Conservation (phyloP, 1,284 basidiomycete genomes). For the Trametes polyzona region DNA sequence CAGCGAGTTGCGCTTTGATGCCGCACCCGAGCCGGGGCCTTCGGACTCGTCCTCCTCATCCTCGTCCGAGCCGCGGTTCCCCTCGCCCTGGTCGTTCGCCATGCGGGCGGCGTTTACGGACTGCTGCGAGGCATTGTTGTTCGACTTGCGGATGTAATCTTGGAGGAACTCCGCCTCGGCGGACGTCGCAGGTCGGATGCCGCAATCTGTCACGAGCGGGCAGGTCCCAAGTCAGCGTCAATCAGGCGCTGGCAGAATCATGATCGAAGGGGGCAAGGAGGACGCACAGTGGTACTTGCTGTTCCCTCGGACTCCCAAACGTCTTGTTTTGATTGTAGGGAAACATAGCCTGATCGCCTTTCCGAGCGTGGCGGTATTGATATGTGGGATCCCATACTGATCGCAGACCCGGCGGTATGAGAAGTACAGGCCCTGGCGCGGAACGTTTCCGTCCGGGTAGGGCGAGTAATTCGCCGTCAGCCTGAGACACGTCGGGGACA, state of each 20-base stretch:
- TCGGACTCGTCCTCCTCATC: slow-evolving; percentile 86
- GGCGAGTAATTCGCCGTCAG: slow-evolving; percentile 85
- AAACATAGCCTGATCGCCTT: slow-evolving; percentile 93
- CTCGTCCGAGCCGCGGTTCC: slow-evolving; percentile 66
- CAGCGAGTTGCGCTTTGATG: slow-evolving; percentile 76
- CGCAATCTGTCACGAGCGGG: slow-evolving; percentile 65
- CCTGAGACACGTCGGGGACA: slow-evolving; percentile 45
- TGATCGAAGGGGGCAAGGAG: slow-evolving; percentile 29
- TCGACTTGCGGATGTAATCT: slow-evolving; percentile 86
- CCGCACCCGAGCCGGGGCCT: slow-evolving; percentile 61
- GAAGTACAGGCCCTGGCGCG: slow-evolving; percentile 87
- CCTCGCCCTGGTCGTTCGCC: slow-evolving; percentile 64
- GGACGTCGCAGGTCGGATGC: slow-evolving; percentile 84
- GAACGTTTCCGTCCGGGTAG: slow-evolving; percentile 90
- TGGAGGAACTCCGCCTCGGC: slow-evolving; percentile 90
- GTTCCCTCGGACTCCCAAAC: slow-evolving; percentile 89
- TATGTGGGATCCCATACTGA: slow-evolving; percentile 87
- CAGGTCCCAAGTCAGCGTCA: slow-evolving; percentile 34
- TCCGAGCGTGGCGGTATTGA: slow-evolving; percentile 92
- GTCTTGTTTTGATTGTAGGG: slow-evolving; percentile 91
- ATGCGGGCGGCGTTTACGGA: slow-evolving; percentile 72
- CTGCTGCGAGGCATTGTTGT: slow-evolving; percentile 77
- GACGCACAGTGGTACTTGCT: slow-evolving; percentile 89
- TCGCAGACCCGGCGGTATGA: slow-evolving; percentile 91
- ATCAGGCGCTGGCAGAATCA: slow-evolving; percentile 35